Conservation (phyloP, 768 basidiomycete genomes). For the Tricholoma bakamatsutake region DNA sequence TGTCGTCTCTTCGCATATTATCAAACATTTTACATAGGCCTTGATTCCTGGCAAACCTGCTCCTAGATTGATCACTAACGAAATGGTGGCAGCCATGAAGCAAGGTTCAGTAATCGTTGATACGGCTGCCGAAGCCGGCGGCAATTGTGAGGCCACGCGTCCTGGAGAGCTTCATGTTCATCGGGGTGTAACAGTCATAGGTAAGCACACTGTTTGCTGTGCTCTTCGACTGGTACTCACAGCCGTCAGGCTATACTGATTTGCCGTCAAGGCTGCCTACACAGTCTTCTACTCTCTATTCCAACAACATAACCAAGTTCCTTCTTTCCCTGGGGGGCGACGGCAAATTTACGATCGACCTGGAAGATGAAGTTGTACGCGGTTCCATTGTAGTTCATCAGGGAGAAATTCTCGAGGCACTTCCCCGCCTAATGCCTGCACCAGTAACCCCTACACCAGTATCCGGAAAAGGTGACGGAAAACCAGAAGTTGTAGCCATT, state of each 20-base stretch:
- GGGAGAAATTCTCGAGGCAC: constrained; percentile 59
- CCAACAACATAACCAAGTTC: constrained; percentile 90
- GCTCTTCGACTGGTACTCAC: neutral
- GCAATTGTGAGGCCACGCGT: constrained; percentile 78
- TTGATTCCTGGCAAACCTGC: constrained; percentile 85
- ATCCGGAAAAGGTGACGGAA: constrained; percentile 38
- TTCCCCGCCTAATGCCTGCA: constrained; percentile 63
- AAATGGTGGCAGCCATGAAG: constrained; percentile 90
- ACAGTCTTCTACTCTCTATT: constrained; percentile 85
- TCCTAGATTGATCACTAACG: constrained; percentile 76
- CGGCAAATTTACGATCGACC: constrained; percentile 57
- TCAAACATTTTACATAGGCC: constrained; percentile 37
- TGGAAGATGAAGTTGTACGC: constrained; percentile 80
- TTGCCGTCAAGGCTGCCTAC: constrained; percentile 85
- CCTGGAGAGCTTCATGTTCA: constrained; percentile 69
- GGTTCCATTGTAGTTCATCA: constrained; percentile 73
- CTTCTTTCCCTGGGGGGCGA: constrained; percentile 71
- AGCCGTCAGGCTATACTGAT: constrained; percentile 65
- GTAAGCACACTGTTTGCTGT: constrained; percentile 29
- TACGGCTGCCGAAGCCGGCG: constrained; percentile 83
- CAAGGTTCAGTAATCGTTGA: constrained; percentile 89
- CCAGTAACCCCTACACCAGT: constrained; percentile 47
- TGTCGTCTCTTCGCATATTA: neutral
- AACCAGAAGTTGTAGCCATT: constrained; percentile 49
- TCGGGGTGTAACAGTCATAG: constrained; percentile 79